phyloP scores from a whole-genome alignment of 768 basidiomycete species.

The Phylloporus sp. region DNA sequence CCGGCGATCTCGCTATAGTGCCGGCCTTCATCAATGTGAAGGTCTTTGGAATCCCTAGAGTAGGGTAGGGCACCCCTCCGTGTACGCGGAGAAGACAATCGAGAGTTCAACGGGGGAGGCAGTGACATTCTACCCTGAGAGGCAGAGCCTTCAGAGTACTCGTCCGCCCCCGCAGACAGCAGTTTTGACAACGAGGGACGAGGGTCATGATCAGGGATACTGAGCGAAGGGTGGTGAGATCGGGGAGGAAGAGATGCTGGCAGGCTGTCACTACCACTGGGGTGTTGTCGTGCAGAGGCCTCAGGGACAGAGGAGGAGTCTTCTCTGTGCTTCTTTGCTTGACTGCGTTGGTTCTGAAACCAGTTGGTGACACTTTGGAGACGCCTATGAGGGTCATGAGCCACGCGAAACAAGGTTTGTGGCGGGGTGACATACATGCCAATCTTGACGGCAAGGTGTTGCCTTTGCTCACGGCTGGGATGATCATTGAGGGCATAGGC shows the following conservation, averaged over 20 bases:
- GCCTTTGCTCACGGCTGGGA: conserved; percentile 64
- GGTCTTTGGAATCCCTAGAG: conserved; percentile 24
- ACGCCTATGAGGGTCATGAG: conserved; percentile 50
- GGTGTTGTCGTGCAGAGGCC: conserved; percentile 14
- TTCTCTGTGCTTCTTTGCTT: conserved; percentile 68
- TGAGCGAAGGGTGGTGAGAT: conserved; percentile 31
- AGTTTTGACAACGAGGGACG: conserved; percentile 11
- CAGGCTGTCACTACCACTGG: conserved; percentile 5
- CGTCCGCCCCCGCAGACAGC: conserved; percentile 11
- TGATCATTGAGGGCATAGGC: conserved; percentile 63
- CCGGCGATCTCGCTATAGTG: conserved; percentile 21
- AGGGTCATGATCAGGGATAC: conserved; percentile 20
- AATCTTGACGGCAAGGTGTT: conserved; percentile 61
- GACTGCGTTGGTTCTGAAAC: conserved; percentile 84
- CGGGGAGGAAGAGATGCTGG: conserved; percentile 23
- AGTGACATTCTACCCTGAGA: conserved; percentile 31
- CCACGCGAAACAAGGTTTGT: conserved; percentile 12
- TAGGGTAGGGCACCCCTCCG: conserved; percentile 28
- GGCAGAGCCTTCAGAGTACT: conserved; percentile 16
- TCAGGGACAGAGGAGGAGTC: conserved; percentile 35
- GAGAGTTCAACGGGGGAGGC: conserved; percentile 27
- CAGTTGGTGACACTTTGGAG: conserved; percentile 80
- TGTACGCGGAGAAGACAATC: conserved; percentile 27
- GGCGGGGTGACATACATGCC: conserved; percentile 59
- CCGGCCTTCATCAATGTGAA: conserved; percentile 24